Evolutionary conservation across 495 filamentous ascomycete species (phyloP).

Genomic region (Chaetomidium leptoderma): DNA sequence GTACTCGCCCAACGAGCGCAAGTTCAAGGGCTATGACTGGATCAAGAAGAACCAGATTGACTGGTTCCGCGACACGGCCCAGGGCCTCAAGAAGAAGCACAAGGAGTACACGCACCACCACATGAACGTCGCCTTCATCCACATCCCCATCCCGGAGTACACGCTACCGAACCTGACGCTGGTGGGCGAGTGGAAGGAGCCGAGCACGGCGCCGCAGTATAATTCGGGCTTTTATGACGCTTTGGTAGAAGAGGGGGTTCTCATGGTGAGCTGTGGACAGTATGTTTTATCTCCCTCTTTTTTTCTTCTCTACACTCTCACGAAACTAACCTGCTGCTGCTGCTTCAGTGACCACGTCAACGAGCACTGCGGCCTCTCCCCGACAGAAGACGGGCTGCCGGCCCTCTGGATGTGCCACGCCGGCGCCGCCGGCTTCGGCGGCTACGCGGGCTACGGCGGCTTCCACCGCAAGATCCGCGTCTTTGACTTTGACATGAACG

Average conservation of each 20-base stretch:
- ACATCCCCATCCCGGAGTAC: constrained; percentile 94
- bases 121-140: constrained; percentile 95
- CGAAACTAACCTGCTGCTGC: constrained; percentile 5
- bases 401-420: constrained; percentile 99
- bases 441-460: constrained; percentile 84
- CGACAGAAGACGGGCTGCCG: constrained; percentile 51
- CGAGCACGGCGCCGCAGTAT: constrained; percentile 76
- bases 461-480: constrained; percentile 80
- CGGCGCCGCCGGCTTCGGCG: constrained; percentile 83
- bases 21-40: constrained; percentile 91
- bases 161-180: constrained; percentile 43
- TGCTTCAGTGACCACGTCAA: constrained; percentile 78
- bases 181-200: constrained; percentile 67
- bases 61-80: constrained; percentile 81
- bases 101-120: constrained; percentile 83
- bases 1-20: constrained; percentile 84
- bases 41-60: constrained; percentile 87
- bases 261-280: constrained; percentile 89
- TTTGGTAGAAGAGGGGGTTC: constrained; percentile 73
- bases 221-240: constrained; percentile 88
- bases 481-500: constrained; percentile 89
- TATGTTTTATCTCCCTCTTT: constrained; percentile 45
- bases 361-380: constrained; percentile 82
- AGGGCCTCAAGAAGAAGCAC: constrained; percentile 62
- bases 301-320: neutral